Conservation (phyloP, 148 eudicot genomes). For the Beta vulgaris region DNA sequence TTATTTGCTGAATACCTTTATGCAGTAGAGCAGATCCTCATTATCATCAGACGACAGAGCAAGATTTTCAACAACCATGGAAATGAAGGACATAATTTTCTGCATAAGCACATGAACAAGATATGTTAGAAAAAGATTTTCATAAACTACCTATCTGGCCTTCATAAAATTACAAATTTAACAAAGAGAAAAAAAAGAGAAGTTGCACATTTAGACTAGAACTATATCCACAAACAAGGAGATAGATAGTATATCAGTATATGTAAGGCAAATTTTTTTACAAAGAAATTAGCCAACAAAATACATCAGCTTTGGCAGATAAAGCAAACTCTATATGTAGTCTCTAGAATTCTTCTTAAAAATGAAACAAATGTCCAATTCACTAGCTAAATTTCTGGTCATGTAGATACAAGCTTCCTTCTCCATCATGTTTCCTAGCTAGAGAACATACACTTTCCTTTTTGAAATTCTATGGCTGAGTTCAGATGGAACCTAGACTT, state of each 20-base stretch:
- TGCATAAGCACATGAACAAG: constrained; percentile 36
- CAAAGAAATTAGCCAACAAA: background rate
- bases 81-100: constrained; percentile 91
- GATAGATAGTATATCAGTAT: background rate
- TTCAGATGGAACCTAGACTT: background rate
- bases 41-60: constrained; percentile 81
- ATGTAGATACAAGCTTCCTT: background rate
- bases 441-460: background rate
- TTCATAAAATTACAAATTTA: background rate
- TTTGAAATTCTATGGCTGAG: background rate
- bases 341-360: background rate
- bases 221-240: background rate
- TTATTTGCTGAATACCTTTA: constrained; percentile 51
- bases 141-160: background rate
- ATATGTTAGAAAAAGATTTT: background rate
- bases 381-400: background rate
- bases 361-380: background rate
- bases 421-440: background rate
- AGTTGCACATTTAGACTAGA: background rate
- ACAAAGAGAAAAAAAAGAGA: background rate
- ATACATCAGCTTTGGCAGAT: background rate
- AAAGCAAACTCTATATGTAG: background rate
- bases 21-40: constrained; percentile 88
- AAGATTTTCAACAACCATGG: constrained; percentile 87
- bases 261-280: background rate